phyloP scores from a whole-genome alignment of 768 basidiomycete species.

The Rhizopogon sp. region DNA sequence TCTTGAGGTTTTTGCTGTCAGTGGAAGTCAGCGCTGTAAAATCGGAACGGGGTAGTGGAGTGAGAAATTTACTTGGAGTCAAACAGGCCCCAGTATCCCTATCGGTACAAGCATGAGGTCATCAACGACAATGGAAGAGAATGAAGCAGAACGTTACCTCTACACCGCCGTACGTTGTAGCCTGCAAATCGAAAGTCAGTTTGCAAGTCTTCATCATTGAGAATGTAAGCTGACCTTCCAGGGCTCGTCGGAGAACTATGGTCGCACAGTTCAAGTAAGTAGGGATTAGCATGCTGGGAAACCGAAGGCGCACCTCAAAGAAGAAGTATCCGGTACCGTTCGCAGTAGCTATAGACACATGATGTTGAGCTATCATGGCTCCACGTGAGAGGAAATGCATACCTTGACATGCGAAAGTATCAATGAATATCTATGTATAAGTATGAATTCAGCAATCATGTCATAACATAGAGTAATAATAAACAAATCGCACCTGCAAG shows the following conservation, averaged over 20 bases:
- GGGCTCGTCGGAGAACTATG: constrained; percentile 66
- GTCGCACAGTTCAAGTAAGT: not conserved
- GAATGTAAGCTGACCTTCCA: constrained; percentile 59
- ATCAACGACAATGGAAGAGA: not conserved
- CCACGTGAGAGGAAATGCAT: constrained; percentile 5
- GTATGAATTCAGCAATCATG: constrained; percentile 6
- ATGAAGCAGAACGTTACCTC: constrained; percentile 35
- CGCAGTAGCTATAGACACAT: constrained; percentile 51
- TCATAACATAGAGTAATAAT: not conserved
- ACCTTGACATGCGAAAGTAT: constrained; percentile 74
- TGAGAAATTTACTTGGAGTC: constrained; percentile 41
- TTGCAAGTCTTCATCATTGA: not conserved
- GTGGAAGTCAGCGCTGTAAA: constrained; percentile 14
- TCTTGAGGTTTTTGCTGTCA: constrained; percentile 65
- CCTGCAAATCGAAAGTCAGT: constrained; percentile 28
- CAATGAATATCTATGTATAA: constrained; percentile 59
- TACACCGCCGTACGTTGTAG: constrained; percentile 71
- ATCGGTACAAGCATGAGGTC: constrained; percentile 7
- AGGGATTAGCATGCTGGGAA: not conserved
- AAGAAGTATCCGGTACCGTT: constrained; percentile 87
- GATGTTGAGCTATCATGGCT: constrained; percentile 1
- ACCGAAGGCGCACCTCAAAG: constrained; percentile 53
- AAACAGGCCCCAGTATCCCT: constrained; percentile 66
- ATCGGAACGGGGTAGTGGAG: not conserved
- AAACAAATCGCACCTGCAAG: constrained; percentile 41